phyloP scores from a whole-genome alignment of 441 rosid genomes.

The Populus hybrid region DNA sequence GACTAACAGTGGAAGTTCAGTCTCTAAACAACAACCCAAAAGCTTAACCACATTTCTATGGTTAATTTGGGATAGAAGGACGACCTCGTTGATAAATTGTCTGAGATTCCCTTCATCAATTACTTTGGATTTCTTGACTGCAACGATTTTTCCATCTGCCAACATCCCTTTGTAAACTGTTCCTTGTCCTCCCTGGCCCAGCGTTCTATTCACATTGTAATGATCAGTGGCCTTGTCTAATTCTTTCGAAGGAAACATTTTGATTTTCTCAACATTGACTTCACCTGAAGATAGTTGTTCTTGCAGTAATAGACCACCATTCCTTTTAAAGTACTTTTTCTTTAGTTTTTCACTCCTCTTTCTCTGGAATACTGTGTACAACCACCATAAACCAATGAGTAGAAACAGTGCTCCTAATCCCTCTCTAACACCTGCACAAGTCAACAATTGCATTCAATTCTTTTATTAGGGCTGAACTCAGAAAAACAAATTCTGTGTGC shows the following conservation, averaged over 20 bases:
- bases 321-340: conserved; percentile 15
- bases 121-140: conserved; percentile 25
- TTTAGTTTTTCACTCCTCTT: conserved; percentile 5
- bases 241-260: conserved; percentile 4
- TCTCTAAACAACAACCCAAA: not conserved
- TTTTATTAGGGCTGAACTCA: no score
- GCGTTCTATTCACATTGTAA: conserved; percentile 21
- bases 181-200: conserved; percentile 28
- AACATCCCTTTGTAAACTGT: not conserved
- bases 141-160: conserved; percentile 25
- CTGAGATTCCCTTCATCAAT: conserved; percentile 25
- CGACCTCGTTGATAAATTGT: conserved; percentile 25
- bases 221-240: conserved; percentile 24
- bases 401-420: not conserved
- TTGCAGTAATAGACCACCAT: conserved; percentile 18
- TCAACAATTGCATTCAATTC: not conserved
- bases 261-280: conserved; percentile 20
- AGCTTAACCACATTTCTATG: conserved; percentile 5
- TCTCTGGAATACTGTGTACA: conserved; percentile 22
- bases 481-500: not conserved
- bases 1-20: not conserved
- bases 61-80: conserved; percentile 1
- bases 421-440: not conserved
- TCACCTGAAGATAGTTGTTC: conserved; percentile 20
- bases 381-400: not conserved